Evolutionary conservation across 768 basidiomycete species (phyloP).

Genomic region (Cystobasidium tubakii): DNA sequence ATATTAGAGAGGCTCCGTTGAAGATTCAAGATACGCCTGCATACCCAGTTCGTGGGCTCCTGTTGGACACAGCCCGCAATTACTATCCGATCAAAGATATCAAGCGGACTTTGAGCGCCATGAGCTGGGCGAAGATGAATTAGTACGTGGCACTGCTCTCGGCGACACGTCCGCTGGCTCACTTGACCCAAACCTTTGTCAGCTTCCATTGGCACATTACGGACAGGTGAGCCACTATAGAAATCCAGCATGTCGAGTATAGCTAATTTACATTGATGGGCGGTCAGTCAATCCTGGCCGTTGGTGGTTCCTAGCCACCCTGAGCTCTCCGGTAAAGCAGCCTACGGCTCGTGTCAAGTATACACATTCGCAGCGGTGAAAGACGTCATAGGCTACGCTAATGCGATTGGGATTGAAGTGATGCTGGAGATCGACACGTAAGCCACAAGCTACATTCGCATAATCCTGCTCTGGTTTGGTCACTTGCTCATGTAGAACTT

Average conservation of each 20-base stretch:
- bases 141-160: slow-evolving; percentile 49
- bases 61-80: slow-evolving; percentile 75
- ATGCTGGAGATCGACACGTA: slow-evolving; percentile 52
- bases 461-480: too few species aligned
- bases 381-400: slow-evolving; percentile 64
- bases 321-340: slow-evolving; percentile 58
- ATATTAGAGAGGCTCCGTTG: slow-evolving; percentile 22
- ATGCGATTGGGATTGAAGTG: slow-evolving; percentile 69
- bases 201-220: slow-evolving; percentile 60
- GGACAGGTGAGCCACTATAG: slow-evolving; percentile 53
- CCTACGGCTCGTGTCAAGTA: slow-evolving; percentile 57
- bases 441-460: too few species aligned
- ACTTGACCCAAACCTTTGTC: not conserved
- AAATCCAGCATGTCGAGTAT: too few species aligned
- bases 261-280: not conserved
- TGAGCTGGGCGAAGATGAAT: slow-evolving; percentile 74
- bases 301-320: slow-evolving; percentile 61
- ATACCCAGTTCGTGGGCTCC: slow-evolving; percentile 57
- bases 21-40: slow-evolving; percentile 23
- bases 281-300: slow-evolving; percentile 59
- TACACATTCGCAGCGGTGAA: slow-evolving; percentile 60
- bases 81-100: slow-evolving; percentile 58
- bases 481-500: too few species aligned
- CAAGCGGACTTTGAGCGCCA: slow-evolving; percentile 65
- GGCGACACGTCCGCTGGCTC: not conserved